Base-by-base conservation (phyloP, 257 asterid species). In the Petrea volubilis region DNA sequence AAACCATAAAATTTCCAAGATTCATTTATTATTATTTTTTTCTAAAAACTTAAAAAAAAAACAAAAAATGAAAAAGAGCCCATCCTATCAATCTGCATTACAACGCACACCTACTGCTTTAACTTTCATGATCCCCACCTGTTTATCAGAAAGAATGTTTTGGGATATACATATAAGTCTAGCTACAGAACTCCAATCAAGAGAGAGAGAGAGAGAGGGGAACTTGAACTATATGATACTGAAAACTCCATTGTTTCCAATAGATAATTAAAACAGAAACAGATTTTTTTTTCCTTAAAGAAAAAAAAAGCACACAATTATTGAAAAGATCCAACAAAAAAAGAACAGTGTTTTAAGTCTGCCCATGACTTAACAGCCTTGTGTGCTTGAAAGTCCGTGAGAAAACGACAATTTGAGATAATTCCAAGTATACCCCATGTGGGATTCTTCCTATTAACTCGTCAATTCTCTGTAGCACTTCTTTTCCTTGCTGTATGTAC, bases 371-470 rank as follows among this genome's bases (percentile, higher is more conserved):
- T 15, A 78, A 64, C 86, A 81, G 86, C 80, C 84, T 82, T 49
- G 25, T 7, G 84, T 13, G 50, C 41, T 67, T 72, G 61, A 51
- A 73, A 69, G 61, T 72, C 28, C 13, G 56, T 2, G 27, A 2
- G 27, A 49, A 20, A 49, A 13, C 77, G 85, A 84, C 89, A 84
- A 74, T 28, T 36, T 13, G 71, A 79, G 78, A 85, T 77, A 82
- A 64, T 77, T 80, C 87, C 87, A 82, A 82, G 81, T 75, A 17
- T 4, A 65, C 83, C 82, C 88, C 88, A 85, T 85, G 90, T 82
- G 90, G 74, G 70, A 68, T 74, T 28, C 79, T 73, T 33, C 75
- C 81, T 71, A 63, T 67, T 73, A 50, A 61, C 73, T 68, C 59
- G 23, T 52, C 59, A 52, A 21, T 17, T 15, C 24, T 53, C 60